These are phyloP conservation scores for Hypoxylon intermedium DNA, from an alignment of 495 filamentous ascomycete species.

Conservation along the genomic window DNA sequence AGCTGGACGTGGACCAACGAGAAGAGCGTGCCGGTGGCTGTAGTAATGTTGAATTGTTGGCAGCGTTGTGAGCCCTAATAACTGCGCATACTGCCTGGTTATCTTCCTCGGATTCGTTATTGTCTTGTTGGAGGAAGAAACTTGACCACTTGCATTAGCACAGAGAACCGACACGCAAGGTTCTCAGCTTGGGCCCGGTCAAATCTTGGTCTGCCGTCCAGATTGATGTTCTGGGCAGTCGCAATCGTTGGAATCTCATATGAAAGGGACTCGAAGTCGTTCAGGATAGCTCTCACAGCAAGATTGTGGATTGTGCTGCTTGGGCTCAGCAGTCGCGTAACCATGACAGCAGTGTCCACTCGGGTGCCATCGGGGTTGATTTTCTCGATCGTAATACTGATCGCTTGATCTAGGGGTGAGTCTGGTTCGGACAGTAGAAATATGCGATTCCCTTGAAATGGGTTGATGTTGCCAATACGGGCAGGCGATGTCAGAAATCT, in stretches of 20 bases:
- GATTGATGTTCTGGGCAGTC: not conserved
- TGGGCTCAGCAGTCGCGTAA: not conserved
- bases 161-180: slow-evolving; percentile 3
- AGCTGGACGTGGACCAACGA: too few relatives aligned
- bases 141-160: slow-evolving; percentile 2
- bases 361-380: not conserved
- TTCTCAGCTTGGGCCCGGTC: not conserved
- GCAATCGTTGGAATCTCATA: not conserved
- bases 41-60: not conserved
- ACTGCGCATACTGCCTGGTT: not conserved
- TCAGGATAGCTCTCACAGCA: not conserved
- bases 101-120: not conserved
- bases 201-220: not conserved
- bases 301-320: slow-evolving; percentile 3
- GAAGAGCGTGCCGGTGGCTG: not conserved
- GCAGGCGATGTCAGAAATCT: slow-evolving; percentile 1
- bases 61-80: not conserved
- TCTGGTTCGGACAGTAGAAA: slow-evolving; percentile 5
- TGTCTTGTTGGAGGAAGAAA: slow-evolving; percentile 7
- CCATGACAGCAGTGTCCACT: not conserved
- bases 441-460: slow-evolving; percentile 2
- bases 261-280: not conserved
- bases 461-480: not conserved
- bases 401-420: not conserved
- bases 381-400: not conserved